phyloP scores from a whole-genome alignment of 2,329 filamentous ascomycete genomes.

The Epichloe sibirici region DNA sequence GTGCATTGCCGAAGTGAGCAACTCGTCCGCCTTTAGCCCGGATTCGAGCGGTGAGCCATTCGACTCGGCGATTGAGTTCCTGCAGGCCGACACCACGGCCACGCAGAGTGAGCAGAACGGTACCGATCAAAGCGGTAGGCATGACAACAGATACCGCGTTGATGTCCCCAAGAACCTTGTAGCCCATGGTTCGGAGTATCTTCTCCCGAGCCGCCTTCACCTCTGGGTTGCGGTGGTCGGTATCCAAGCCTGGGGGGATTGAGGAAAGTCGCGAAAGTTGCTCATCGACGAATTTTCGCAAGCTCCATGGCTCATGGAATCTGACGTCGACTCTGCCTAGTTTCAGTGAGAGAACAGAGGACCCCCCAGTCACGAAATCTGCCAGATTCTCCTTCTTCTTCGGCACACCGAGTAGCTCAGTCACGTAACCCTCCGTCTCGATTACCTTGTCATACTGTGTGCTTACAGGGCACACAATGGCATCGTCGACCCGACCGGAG shows the following conservation, averaged over 20 bases:
- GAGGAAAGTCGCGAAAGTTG: conserved; percentile 49
- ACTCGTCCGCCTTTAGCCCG: conserved; percentile 80
- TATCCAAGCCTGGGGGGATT: conserved; percentile 28
- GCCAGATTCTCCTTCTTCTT: conserved; percentile 91
- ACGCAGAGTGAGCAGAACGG: conserved; percentile 78
- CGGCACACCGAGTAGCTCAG: conserved; percentile 81
- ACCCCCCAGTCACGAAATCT: conserved; percentile 74
- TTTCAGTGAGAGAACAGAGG: conserved; percentile 77
- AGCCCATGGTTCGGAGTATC: conserved; percentile 75
- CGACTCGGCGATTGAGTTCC: conserved; percentile 74
- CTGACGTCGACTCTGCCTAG: conserved; percentile 88
- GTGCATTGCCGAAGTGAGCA: conserved; percentile 76
- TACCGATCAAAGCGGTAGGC: conserved; percentile 93
- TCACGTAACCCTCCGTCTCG: conserved; percentile 93
- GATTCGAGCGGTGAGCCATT: conserved; percentile 79
- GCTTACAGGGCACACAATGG: conserved; percentile 88
- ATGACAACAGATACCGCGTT: conserved; percentile 95
- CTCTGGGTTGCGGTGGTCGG: conserved; percentile 34
- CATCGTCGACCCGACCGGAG: conserved; percentile 77
- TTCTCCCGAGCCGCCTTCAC: conserved; percentile 50
- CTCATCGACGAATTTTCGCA: conserved; percentile 67
- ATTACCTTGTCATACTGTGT: conserved; percentile 99
- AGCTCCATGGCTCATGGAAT: conserved; percentile 92
- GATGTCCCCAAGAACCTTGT: conserved; percentile 86
- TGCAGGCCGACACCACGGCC: conserved; percentile 82